Conservation (phyloP, 2,329 filamentous ascomycete genomes). For the Diaporthe capsici region DNA sequence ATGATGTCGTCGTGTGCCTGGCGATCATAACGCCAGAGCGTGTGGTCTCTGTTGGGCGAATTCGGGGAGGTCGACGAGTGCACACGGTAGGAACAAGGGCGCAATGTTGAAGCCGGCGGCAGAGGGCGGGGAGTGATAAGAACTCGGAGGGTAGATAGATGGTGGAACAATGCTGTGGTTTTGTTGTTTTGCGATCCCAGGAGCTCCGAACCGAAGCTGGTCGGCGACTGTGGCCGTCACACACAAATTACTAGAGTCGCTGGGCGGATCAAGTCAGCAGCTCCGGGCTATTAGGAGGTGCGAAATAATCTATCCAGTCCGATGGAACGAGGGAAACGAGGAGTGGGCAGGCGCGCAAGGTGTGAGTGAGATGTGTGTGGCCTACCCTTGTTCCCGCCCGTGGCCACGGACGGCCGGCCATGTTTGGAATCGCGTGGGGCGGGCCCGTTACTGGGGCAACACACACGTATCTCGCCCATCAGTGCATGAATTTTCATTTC, state of each 20-base stretch:
- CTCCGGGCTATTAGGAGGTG: not conserved
- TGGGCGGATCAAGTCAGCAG: not conserved
- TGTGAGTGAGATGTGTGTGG: conserved; percentile 7
- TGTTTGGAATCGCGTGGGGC: conserved; percentile 38
- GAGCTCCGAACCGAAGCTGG: conserved; percentile 1
- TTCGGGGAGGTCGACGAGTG: not conserved
- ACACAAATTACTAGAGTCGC: not conserved
- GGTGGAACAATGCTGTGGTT: not conserved
- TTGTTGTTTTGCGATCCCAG: not conserved
- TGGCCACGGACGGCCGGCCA: not conserved
- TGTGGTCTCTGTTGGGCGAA: not conserved
- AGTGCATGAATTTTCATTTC: conserved; percentile 36
- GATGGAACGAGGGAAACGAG: conserved; percentile 9
- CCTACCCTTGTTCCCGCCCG: conserved; percentile 4
- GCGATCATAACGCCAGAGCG: conserved; percentile 36
- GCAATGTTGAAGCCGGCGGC: not conserved
- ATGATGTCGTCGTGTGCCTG: conserved; percentile 52
- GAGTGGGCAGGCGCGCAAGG: conserved; percentile 2
- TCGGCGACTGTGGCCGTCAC: not conserved
- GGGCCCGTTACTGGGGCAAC: conserved; percentile 32
- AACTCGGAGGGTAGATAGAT: not conserved
- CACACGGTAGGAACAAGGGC: not conserved
- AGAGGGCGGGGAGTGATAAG: not conserved
- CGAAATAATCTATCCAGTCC: not conserved
- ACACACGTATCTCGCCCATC: conserved; percentile 4